Conservation (phyloP, 257 asterid genomes). For the Linaria vulgaris region DNA sequence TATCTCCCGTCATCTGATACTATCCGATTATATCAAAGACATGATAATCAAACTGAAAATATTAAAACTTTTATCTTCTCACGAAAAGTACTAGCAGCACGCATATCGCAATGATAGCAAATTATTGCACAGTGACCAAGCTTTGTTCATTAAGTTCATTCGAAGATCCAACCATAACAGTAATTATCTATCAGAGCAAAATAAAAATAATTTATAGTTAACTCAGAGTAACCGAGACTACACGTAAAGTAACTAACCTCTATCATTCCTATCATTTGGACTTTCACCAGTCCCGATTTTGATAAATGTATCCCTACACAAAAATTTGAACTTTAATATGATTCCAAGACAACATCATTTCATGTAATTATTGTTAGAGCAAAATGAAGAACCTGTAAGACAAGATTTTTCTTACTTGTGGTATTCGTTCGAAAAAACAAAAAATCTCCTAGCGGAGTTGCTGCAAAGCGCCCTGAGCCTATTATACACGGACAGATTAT, state of each 20-base stretch:
- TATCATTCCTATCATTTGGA: conserved; percentile 93
- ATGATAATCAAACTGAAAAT: background rate
- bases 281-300: conserved; percentile 77
- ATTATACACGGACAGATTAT: conserved; percentile 66
- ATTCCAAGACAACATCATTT: background rate
- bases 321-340: conserved; percentile 13
- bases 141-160: background rate
- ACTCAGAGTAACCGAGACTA: background rate
- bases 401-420: conserved; percentile 93
- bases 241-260: conserved; percentile 61
- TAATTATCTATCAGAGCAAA: background rate
- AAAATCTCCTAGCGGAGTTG: conserved; percentile 68
- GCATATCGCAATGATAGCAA: background rate
- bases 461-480: conserved; percentile 86
- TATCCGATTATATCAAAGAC: background rate
- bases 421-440: conserved; percentile 84
- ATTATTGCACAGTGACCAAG: background rate
- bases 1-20: background rate
- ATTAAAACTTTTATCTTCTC: background rate
- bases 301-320: conserved; percentile 83
- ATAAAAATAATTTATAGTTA: background rate
- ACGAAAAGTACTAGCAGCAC: background rate
- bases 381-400: conserved; percentile 7
- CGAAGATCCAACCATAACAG: background rate
- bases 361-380: background rate